phyloP scores from a whole-genome alignment of 2,329 filamentous ascomycete genomes.

The Phyllosticta paracitricarpa region DNA sequence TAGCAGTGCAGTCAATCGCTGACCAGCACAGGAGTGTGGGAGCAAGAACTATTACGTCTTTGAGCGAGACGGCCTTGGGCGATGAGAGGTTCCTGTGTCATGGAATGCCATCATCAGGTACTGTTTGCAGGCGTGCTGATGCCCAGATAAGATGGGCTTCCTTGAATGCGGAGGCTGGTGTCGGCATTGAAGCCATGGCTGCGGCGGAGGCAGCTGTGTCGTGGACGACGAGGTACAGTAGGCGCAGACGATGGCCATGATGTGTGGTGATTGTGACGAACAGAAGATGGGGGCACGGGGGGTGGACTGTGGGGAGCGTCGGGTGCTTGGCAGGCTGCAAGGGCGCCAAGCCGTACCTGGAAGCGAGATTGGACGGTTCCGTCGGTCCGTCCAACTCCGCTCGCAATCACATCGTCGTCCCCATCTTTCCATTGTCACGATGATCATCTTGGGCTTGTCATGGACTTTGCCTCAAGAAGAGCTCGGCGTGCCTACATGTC shows the following conservation, averaged over 20 bases:
- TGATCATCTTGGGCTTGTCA: neutral
- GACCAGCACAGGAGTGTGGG: neutral
- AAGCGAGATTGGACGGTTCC: neutral
- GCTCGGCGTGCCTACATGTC: no score
- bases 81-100: neutral
- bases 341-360: neutral
- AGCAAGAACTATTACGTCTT: neutral
- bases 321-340: neutral
- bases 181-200: neutral
- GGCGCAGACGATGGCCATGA: neutral
- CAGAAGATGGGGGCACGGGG: neutral
- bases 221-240: neutral
- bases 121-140: neutral
- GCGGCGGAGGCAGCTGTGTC: no score
- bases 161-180: neutral
- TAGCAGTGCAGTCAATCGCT: neutral
- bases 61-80: neutral
- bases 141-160: neutral
- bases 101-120: neutral
- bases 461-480: no score
- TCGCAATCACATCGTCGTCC: neutral
- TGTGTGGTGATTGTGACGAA: neutral
- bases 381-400: neutral
- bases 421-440: neutral
- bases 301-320: neutral